phyloP scores from a whole-genome alignment of 495 filamentous ascomycete species.

The Penicillium paxilli region DNA sequence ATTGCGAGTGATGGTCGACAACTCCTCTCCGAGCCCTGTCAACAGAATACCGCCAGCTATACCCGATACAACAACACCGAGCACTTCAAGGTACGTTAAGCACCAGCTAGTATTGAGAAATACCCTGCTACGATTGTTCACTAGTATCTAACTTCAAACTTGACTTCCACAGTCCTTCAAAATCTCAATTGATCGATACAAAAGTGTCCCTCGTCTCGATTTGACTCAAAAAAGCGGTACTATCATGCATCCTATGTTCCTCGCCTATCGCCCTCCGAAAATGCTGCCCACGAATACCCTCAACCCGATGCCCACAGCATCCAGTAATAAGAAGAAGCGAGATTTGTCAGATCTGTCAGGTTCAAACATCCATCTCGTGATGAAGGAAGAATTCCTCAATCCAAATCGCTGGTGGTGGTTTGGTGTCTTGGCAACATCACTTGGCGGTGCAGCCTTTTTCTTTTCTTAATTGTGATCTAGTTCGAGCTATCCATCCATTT shows the following conservation, averaged over 20 bases:
- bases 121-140: too few species aligned
- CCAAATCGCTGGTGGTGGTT: conserved; percentile 69
- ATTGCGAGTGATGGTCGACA: conserved; percentile 72
- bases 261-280: conserved; percentile 65
- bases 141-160: not conserved
- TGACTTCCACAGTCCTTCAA: conserved; percentile 56
- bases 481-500: not conserved
- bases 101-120: not conserved
- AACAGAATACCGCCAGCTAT: conserved; percentile 51
- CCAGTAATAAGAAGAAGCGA: conserved; percentile 20
- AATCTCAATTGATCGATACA: conserved; percentile 62
- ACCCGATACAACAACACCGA: conserved; percentile 72
- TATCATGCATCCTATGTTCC: conserved; percentile 72
- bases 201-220: conserved; percentile 63
- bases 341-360: conserved; percentile 14
- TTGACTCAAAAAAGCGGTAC: conserved; percentile 65
- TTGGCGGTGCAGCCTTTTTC: conserved; percentile 49
- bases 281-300: conserved; percentile 76
- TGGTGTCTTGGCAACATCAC: conserved; percentile 63
- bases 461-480: conserved; percentile 23
- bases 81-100: conserved; percentile 55
- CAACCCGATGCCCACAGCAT: conserved; percentile 49
- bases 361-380: conserved; percentile 27
- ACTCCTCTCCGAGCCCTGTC: conserved; percentile 67
- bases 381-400: conserved; percentile 48